A percentile compares a stretch with the other conserved stretches of the same genome.
These are phyloP conservation scores for Aspergillus thermomutatus DNA, from an alignment of 2,329 filamentous ascomycete species.

Conservation along the genomic window DNA sequence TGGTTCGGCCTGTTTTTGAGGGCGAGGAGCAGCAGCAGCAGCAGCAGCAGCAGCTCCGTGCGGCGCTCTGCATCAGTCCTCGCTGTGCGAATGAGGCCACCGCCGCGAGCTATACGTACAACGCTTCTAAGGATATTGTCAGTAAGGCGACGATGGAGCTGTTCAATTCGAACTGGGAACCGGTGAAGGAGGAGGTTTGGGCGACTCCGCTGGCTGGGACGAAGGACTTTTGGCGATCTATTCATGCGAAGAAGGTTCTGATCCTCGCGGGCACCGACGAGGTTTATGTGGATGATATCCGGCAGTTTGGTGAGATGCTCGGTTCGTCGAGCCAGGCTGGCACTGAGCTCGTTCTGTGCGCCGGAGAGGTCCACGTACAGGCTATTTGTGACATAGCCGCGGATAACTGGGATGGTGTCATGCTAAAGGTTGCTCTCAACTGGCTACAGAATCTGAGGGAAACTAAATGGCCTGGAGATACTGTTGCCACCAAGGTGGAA, in stretches of 20 bases:
- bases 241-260: slow-evolving; percentile 1
- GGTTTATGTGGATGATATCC: slow-evolving; percentile 4
- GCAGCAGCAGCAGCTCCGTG: neutral
- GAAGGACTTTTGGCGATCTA: neutral
- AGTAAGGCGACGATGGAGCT: neutral
- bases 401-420: neutral
- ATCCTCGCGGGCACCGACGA: slow-evolving; percentile 1
- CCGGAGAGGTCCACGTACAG: neutral
- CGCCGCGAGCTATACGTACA: neutral
- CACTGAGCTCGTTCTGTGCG: neutral
- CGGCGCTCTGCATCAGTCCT: neutral
- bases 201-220: neutral
- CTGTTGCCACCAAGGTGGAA: too few relatives aligned
- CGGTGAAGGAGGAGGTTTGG: slow-evolving; percentile 3
- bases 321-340: neutral
- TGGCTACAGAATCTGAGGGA: neutral
- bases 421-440: neutral
- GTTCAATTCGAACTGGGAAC: slow-evolving; percentile 3
- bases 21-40: neutral
- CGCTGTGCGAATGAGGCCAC: neutral
- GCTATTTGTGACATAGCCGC: neutral
- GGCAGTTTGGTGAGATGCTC: neutral
- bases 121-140: neutral
- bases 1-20: neutral
- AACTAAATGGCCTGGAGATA: neutral